Base-by-base conservation (phyloP, 1,284 basidiomycete species). In the Earliella scabrosa region DNA sequence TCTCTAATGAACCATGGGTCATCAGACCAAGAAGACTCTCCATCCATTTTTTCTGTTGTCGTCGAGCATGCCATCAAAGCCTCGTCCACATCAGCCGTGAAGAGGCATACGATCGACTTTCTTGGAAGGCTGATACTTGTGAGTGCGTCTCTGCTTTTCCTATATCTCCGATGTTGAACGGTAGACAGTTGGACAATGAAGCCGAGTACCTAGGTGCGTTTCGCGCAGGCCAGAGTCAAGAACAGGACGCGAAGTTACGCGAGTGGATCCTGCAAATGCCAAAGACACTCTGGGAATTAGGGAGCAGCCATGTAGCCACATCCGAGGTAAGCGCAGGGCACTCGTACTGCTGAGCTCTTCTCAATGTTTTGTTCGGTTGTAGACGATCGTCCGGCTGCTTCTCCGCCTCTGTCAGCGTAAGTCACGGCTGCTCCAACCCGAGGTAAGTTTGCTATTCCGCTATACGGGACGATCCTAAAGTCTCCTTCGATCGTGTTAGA, bases 251-350 rank as follows among this genome's bases (percentile, higher is more conserved):
- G 34, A 75, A 71, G 56, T 71, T 88, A 29, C 75, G 82, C 52
- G 81, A 85, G 26, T 91, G 91, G 90, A 55, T 89, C 18, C 65
- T 78, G 11, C 82, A 87, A 59, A 77, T 95, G 35, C 92, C 93
- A 0, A 87, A 85, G 68, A 81, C 81, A 8, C 75, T 97, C 2
- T 97, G 95, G 94, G 93, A 97, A 71, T 72, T 92, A 7, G 88
- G 88, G 1, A 73, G 73, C 14, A 82, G 73, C 46, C 83, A 91
- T 64, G 67, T 82, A 9, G 62, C 69, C 3, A 74, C 80, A 5
- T 85, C 85, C 0, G 84, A 88, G 77, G 86, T 88, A 52, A 60
- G 79, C 52, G 43, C 11, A 16, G 18, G 13, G 6, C 16, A 26
- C n/a, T 21, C 20, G 18, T 38, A 24, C 14, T 10, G 27, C 18